Evolutionary conservation across 371 early-diverging fungal species (phyloP).

Genomic region (Mucor mucedo): DNA sequence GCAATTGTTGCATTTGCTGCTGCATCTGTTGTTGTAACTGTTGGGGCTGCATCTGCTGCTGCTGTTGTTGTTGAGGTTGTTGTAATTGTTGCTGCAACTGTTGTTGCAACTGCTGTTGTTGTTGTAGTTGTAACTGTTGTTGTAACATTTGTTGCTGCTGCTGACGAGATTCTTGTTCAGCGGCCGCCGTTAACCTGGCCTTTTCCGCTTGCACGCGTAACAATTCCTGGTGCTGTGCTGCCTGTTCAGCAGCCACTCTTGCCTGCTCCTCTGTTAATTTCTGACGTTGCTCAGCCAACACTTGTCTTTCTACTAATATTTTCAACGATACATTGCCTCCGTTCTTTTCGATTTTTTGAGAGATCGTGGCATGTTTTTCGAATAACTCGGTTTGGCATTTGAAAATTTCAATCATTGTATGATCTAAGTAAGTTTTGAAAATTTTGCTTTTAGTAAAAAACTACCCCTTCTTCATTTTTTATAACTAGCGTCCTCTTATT

Average conservation of each 20-base stretch:
- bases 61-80: neutral
- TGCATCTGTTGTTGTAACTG: conserved; percentile 11
- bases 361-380: conserved; percentile 33
- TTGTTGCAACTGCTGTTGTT: conserved; percentile 12
- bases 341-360: conserved; percentile 28
- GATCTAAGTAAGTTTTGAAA: conserved; percentile 27
- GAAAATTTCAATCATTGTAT: conserved; percentile 47
- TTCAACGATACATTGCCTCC: conserved; percentile 26
- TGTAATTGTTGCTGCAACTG: conserved; percentile 20
- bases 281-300: conserved; percentile 40
- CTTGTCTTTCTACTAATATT: conserved; percentile 39
- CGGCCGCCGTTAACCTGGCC: conserved; percentile 31
- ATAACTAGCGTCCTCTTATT: neutral
- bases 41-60: neutral
- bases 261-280: conserved; percentile 45
- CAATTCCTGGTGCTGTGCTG: conserved; percentile 47
- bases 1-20: conserved; percentile 4
- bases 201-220: conserved; percentile 45
- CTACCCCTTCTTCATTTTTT: neutral
- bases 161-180: conserved; percentile 20
- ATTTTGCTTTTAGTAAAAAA: neutral
- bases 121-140: conserved; percentile 4
- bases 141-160: conserved; percentile 15
- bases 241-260: conserved; percentile 49
- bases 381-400: conserved; percentile 47